These are phyloP conservation scores for Testicularia cyperi DNA, from an alignment of 1,284 basidiomycete genomes.

Conservation along the genomic window DNA sequence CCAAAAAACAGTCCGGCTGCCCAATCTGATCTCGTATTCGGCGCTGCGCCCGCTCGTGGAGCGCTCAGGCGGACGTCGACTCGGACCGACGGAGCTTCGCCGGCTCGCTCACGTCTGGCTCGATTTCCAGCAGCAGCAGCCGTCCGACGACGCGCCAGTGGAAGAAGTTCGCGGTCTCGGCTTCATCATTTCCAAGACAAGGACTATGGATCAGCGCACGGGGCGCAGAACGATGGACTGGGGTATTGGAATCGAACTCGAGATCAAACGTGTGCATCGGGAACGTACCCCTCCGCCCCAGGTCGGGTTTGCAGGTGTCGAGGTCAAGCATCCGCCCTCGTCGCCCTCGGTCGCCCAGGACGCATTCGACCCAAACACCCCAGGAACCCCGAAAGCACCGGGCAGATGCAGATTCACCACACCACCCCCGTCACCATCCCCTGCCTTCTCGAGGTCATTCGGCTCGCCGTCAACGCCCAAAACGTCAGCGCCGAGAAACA, in stretches of 20 bases:
- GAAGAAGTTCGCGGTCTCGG: constrained; percentile 42
- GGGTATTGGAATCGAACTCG: constrained; percentile 49
- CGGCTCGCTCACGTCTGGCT: constrained; percentile 48
- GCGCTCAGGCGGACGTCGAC: constrained; percentile 37
- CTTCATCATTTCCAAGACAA: constrained; percentile 35
- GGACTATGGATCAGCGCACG: constrained; percentile 36
- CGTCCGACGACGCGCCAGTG: not conserved
- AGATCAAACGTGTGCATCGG: constrained; percentile 18
- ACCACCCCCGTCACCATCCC: constrained; percentile 5
- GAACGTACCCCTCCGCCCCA: constrained; percentile 19
- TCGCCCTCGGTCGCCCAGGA: constrained; percentile 5
- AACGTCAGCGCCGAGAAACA: no score
- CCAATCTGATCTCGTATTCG: constrained; percentile 47
- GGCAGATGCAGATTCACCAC: constrained; percentile 4
- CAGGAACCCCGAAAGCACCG: constrained; percentile 27
- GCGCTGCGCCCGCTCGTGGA: constrained; percentile 52
- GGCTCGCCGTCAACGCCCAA: not conserved
- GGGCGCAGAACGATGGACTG: constrained; percentile 39
- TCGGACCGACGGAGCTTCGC: constrained; percentile 37
- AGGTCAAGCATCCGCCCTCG: constrained; percentile 5
- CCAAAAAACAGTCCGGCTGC: constrained; percentile 42
- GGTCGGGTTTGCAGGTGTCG: constrained; percentile 34
- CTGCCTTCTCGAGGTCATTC: not conserved
- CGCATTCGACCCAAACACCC: constrained; percentile 13
- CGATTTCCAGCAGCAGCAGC: constrained; percentile 10